Evolutionary conservation across 805 yeast species (phyloP).

Genomic region (Hanseniaspora singularis): DNA sequence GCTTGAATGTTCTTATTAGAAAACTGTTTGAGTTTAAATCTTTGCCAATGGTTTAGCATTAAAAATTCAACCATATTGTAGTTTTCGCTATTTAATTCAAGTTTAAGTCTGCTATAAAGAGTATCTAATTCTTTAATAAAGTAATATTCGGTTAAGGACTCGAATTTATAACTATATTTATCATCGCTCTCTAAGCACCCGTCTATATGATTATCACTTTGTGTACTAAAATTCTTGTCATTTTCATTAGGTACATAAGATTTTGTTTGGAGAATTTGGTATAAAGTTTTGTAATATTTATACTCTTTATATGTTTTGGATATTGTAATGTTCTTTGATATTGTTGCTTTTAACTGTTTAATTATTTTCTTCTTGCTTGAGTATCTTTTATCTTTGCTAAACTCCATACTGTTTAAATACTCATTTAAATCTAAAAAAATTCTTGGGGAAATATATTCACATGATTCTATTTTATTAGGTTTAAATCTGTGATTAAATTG

Average conservation of each 20-base stretch:
- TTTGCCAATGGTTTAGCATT: conserved; percentile 14
- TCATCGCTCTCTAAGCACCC: too few species aligned
- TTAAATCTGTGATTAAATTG: not conserved
- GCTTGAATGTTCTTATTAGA: conserved; percentile 1
- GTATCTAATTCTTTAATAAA: conserved; percentile 5
- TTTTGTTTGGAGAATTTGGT: not conserved
- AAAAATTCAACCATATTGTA: not conserved
- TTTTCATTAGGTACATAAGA: too few species aligned
- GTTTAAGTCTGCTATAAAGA: not conserved
- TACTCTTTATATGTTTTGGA: conserved; percentile 10
- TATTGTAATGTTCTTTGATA: not conserved
- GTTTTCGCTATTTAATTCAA: not conserved
- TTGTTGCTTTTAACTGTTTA: not conserved
- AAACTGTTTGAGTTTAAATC: conserved; percentile 11
- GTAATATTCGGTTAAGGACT: conserved; percentile 2
- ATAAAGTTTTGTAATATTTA: conserved; percentile 3
- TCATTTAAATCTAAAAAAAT: conserved; percentile 2
- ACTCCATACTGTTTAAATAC: not conserved
- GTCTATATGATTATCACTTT: too few species aligned
- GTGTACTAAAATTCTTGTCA: too few species aligned
- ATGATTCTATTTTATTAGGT: not conserved
- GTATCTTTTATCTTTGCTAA: not conserved
- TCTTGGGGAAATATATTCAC: not conserved
- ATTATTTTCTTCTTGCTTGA: not conserved
- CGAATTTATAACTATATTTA: not conserved